phyloP scores from a whole-genome alignment of 2,329 filamentous ascomycete genomes.

The Colletotrichum horii region DNA sequence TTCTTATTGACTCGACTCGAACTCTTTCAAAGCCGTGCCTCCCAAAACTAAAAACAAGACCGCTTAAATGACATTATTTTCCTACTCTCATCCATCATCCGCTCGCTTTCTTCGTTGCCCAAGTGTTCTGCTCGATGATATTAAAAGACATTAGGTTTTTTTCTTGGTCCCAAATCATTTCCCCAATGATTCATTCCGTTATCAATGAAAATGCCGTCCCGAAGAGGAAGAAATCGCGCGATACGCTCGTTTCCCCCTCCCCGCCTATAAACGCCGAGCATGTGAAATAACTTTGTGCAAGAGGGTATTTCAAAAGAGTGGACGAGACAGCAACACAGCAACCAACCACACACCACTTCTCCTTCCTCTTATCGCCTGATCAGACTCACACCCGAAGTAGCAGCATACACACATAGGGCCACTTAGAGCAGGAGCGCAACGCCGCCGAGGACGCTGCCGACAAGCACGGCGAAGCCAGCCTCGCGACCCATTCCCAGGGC shows the following conservation, averaged over 20 bases:
- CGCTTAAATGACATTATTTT: not conserved
- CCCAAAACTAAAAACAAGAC: not conserved
- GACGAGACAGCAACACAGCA: slow-evolving; percentile 11
- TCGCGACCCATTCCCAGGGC: slow-evolving; percentile 39
- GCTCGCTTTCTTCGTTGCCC: not conserved
- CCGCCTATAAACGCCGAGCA: slow-evolving; percentile 14
- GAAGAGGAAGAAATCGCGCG: not conserved
- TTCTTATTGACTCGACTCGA: not conserved
- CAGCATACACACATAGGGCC: not conserved
- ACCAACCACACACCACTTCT: not conserved
- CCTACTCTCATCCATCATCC: not conserved
- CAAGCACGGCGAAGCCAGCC: slow-evolving; percentile 41
- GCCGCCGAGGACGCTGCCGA: slow-evolving; percentile 43
- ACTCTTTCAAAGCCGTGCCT: not conserved
- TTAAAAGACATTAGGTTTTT: slow-evolving; percentile 13
- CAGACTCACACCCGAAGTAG: not conserved
- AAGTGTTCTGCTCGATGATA: slow-evolving; percentile 1
- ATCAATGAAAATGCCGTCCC: not conserved
- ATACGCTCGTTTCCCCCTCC: not conserved
- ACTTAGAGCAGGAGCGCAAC: slow-evolving; percentile 42
- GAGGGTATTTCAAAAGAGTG: slow-evolving; percentile 15
- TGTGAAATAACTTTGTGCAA: slow-evolving; percentile 18
- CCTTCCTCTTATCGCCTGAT: too few relatives aligned
- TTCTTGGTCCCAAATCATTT: not conserved
- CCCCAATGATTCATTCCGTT: not conserved